phyloP scores from a whole-genome alignment of 306 rosid genomes.

The Cucurbita moschata region DNA sequence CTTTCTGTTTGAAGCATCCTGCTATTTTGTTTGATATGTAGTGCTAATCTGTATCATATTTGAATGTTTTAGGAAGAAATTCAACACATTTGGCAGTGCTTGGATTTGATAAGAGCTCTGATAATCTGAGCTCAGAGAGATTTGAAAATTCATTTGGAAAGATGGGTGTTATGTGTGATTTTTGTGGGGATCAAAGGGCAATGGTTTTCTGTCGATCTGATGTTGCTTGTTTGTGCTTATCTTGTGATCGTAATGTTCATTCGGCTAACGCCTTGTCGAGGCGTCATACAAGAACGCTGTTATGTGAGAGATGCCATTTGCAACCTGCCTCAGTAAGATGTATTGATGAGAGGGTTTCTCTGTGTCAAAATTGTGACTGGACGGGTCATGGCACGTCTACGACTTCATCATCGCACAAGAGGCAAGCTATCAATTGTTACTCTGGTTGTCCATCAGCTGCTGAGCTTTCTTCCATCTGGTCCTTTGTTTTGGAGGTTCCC shows the following conservation, averaged over 20 bases:
- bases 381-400: slow-evolving; percentile 48
- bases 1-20: neutral
- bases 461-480: slow-evolving; percentile 82
- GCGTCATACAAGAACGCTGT: slow-evolving; percentile 77
- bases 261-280: slow-evolving; percentile 82
- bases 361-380: slow-evolving; percentile 99
- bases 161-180: slow-evolving; percentile 85
- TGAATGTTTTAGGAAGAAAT: neutral
- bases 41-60: neutral
- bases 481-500: slow-evolving; percentile 53
- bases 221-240: slow-evolving; percentile 79
- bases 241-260: slow-evolving; percentile 88
- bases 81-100: neutral
- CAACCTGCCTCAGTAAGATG: slow-evolving; percentile 77
- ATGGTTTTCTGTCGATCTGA: slow-evolving; percentile 93
- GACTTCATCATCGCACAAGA: slow-evolving; percentile 52
- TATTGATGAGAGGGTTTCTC: slow-evolving; percentile 56
- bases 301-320: slow-evolving; percentile 76
- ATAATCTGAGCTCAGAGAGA: slow-evolving; percentile 15
- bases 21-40: neutral
- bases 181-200: slow-evolving; percentile 78
- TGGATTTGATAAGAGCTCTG: neutral
- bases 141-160: slow-evolving; percentile 13
- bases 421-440: slow-evolving; percentile 67
- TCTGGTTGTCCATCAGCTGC: slow-evolving; percentile 89